Evolutionary conservation across 177 flowering plant genomes (phyloP).

Genomic region (Vitis hybrid): DNA sequence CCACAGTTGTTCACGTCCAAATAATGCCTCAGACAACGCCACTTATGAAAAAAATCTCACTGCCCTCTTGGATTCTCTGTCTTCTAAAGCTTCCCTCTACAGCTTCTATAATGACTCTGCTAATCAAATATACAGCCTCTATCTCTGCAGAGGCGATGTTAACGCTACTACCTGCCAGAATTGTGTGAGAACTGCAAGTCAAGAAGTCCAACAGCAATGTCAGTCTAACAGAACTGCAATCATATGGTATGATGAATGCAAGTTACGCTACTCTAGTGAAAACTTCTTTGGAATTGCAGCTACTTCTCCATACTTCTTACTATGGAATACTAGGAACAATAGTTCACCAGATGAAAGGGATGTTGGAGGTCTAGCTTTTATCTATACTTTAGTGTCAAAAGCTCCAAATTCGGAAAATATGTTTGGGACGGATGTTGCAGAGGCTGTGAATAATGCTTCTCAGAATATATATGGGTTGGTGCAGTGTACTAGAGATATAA

Average conservation of each 20-base stretch:
- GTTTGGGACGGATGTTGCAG: no score
- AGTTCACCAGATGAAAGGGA: not conserved
- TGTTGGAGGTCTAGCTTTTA: no score
- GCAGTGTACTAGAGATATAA: no score
- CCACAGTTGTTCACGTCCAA: no score
- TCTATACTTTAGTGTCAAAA: no score
- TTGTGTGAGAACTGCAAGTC: constrained; percentile 6
- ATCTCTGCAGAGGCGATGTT: constrained; percentile 20
- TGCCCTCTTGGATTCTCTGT: not conserved
- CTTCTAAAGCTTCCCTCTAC: constrained; percentile 7
- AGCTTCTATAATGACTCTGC: constrained; percentile 4
- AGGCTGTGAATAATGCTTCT: no score
- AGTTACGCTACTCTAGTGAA: constrained; percentile 12
- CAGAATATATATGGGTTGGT: no score
- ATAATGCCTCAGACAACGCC: no score
- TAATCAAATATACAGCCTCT: constrained; percentile 8
- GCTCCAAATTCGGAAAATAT: no score
- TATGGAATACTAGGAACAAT: not conserved
- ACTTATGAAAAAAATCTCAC: no score
- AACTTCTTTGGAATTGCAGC: not conserved
- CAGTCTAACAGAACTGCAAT: not conserved
- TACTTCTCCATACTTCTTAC: not conserved
- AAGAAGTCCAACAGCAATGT: not conserved
- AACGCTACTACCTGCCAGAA: constrained; percentile 1
- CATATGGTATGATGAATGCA: constrained; percentile 21